phyloP scores from a whole-genome alignment of 495 filamentous ascomycete genomes.

The Talaromyces liani region DNA sequence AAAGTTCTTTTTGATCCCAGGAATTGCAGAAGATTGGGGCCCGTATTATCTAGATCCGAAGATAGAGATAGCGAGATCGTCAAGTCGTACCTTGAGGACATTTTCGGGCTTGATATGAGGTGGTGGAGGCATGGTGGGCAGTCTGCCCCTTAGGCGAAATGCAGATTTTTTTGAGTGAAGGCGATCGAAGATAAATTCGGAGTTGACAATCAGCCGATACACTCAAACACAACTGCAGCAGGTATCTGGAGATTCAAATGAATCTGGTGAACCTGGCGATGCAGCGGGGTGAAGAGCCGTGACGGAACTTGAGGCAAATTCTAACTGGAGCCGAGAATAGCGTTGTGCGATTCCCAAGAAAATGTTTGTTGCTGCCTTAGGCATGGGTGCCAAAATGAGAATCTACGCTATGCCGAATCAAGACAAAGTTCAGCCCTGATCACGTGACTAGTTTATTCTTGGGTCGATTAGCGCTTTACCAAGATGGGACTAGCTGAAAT shows the following conservation, averaged over 20 bases:
- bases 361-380: constrained; percentile 1
- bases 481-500: neutral
- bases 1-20: neutral
- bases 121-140: constrained; percentile 81
- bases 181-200: neutral
- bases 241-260: neutral
- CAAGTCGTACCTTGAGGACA: constrained; percentile 70
- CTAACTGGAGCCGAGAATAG: constrained; percentile 5
- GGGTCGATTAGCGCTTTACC: neutral
- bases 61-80: neutral
- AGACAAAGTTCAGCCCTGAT: neutral
- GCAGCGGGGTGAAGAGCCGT: constrained; percentile 5
- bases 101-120: constrained; percentile 98
- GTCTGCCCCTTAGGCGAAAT: constrained; percentile 22
- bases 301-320: constrained; percentile 10
- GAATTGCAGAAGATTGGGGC: no score
- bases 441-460: neutral
- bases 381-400: neutral
- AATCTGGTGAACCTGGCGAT: constrained; percentile 3
- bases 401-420: neutral
- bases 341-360: constrained; percentile 8
- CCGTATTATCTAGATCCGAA: neutral
- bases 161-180: constrained; percentile 5
- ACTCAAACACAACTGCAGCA: neutral
- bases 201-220: neutral